Evolutionary conservation across 2,329 filamentous ascomycete species (phyloP).

Genomic region (Claviceps capensis): DNA sequence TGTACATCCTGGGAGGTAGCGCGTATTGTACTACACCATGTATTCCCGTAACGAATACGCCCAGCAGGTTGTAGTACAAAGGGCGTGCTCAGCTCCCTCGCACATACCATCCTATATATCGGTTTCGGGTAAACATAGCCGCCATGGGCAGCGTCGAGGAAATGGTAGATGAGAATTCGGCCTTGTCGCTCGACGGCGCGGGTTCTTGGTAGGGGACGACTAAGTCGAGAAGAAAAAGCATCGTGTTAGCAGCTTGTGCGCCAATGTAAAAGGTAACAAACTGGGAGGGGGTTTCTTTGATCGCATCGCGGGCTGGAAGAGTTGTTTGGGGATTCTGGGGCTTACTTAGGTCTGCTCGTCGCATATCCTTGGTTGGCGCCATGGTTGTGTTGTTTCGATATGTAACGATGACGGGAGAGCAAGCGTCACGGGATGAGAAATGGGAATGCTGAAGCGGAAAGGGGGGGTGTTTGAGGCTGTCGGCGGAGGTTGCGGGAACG

Average conservation of each 20-base stretch:
- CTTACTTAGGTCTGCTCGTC: conserved; percentile 31
- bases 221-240: conserved; percentile 22
- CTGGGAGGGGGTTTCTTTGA: too few species aligned
- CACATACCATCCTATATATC: conserved; percentile 54
- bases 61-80: too few species aligned
- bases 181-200: conserved; percentile 43
- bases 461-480: neutral
- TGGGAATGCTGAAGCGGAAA: neutral
- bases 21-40: too few species aligned
- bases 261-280: too few species aligned
- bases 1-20: too few species aligned
- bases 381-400: conserved; percentile 13
- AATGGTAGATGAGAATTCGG: conserved; percentile 59
- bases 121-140: conserved; percentile 86
- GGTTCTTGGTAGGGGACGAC: conserved; percentile 83
- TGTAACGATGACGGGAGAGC: neutral
- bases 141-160: conserved; percentile 85
- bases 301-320: neutral
- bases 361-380: conserved; percentile 30
- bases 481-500: neutral
- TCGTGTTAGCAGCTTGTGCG: neutral
- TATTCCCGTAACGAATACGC: too few species aligned
- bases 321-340: neutral
- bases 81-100: neutral
- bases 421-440: neutral